phyloP scores from a whole-genome alignment of 306 rosid species.

The Trifolium repens region DNA sequence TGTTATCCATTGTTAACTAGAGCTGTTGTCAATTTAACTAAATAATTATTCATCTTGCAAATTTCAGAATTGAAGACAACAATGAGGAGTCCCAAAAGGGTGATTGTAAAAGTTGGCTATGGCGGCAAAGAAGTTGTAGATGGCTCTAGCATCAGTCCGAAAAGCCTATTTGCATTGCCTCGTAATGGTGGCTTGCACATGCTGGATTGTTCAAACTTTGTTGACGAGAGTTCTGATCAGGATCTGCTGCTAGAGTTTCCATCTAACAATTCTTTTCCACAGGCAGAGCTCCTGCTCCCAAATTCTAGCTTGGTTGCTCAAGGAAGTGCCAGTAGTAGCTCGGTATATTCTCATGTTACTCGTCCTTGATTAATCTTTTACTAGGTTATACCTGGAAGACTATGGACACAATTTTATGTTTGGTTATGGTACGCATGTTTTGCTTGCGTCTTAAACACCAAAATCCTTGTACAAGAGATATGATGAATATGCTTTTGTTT shows the following conservation, averaged over 20 bases:
- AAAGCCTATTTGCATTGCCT: slow-evolving; percentile 77
- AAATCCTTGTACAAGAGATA: slow-evolving; percentile 63
- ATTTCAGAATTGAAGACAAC: slow-evolving; percentile 72
- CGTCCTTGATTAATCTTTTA: slow-evolving; percentile 54
- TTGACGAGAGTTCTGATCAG: slow-evolving; percentile 76
- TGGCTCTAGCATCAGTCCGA: slow-evolving; percentile 81
- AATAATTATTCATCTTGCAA: slow-evolving; percentile 37
- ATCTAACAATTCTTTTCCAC: slow-evolving; percentile 77
- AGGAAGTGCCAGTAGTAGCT: slow-evolving; percentile 81
- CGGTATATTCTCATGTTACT: slow-evolving; percentile 55
- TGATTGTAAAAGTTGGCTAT: slow-evolving; percentile 54
- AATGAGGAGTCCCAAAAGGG: slow-evolving; percentile 86
- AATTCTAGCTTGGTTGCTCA: slow-evolving; percentile 60
- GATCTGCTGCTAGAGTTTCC: slow-evolving; percentile 86
- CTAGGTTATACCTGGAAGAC: slow-evolving; percentile 36
- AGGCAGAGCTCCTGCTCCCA: slow-evolving; percentile 87
- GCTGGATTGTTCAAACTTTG: slow-evolving; percentile 66
- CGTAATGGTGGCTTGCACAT: slow-evolving; percentile 61
- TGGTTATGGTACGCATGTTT: slow-evolving; percentile 48
- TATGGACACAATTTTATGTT: slow-evolving; percentile 45
- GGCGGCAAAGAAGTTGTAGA: slow-evolving; percentile 73
- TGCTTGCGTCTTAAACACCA: slow-evolving; percentile 49
- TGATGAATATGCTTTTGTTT: slow-evolving; percentile 59
- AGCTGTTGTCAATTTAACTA: neutral
- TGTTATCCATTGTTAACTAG: slow-evolving; percentile 1